Conservation (phyloP, 2,329 filamentous ascomycete species). For the Colletotrichum theobromicola region DNA sequence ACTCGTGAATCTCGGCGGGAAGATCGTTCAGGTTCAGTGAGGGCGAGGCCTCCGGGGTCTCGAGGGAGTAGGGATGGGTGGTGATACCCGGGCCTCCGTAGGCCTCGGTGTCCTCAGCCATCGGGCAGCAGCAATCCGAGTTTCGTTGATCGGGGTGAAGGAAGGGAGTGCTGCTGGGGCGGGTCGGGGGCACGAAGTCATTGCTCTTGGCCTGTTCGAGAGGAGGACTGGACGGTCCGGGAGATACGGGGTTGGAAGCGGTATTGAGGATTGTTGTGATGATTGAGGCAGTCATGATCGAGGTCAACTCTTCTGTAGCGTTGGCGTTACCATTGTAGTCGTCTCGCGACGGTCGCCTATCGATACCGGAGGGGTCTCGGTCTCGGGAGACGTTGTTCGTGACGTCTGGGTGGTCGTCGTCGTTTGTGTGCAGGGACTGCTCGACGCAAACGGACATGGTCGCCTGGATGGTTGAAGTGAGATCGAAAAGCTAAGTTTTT, state of each 20-base stretch:
- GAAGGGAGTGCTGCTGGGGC: slow-evolving; percentile 66
- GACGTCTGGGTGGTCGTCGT: slow-evolving; percentile 18
- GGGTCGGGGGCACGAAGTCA: slow-evolving; percentile 54
- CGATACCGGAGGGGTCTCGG: slow-evolving; percentile 11
- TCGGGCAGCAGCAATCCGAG: slow-evolving; percentile 41
- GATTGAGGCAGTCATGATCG: slow-evolving; percentile 42
- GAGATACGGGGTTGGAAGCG: slow-evolving; percentile 60
- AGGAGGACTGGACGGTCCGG: slow-evolving; percentile 57
- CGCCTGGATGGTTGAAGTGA: not conserved
- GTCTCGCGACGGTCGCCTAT: slow-evolving; percentile 21
- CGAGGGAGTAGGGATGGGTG: slow-evolving; percentile 20
- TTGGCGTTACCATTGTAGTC: slow-evolving; percentile 20
- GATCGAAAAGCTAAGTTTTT: slow-evolving; percentile 13
- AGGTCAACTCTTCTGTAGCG: slow-evolving; percentile 34
- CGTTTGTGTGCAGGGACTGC: slow-evolving; percentile 3
- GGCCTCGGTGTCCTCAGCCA: slow-evolving; percentile 29
- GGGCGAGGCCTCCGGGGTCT: slow-evolving; percentile 15
- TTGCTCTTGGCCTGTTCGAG: slow-evolving; percentile 51
- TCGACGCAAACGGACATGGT: slow-evolving; percentile 23
- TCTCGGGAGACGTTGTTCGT: slow-evolving; percentile 10
- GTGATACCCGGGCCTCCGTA: slow-evolving; percentile 30
- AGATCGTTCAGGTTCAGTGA: slow-evolving; percentile 51
- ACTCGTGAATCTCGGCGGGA: slow-evolving; percentile 75
- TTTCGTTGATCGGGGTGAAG: slow-evolving; percentile 57
- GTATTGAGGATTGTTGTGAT: slow-evolving; percentile 40